phyloP scores from a whole-genome alignment of 2,329 filamentous ascomycete species.

The Pestalotiopsis fici region DNA sequence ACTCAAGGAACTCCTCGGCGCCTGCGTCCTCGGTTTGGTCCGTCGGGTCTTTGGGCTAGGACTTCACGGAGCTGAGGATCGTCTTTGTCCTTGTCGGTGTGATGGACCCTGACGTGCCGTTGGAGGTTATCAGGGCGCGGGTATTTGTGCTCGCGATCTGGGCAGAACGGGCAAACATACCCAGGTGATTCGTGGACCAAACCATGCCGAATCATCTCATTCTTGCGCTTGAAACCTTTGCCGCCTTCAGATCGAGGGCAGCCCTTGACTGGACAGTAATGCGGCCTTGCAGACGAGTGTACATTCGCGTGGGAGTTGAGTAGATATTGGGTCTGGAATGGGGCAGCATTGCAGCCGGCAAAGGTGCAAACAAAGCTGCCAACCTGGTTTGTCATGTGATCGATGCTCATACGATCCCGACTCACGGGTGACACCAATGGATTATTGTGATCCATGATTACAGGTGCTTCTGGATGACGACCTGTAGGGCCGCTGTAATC shows the following conservation, averaged over 20 bases:
- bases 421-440: slow-evolving; percentile 41
- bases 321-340: slow-evolving; percentile 77
- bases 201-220: slow-evolving; percentile 75
- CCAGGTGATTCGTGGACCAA: slow-evolving; percentile 93
- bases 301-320: slow-evolving; percentile 80
- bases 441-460: slow-evolving; percentile 34
- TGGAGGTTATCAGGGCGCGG: slow-evolving; percentile 95
- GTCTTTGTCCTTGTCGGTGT: slow-evolving; percentile 86
- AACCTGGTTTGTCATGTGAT: slow-evolving; percentile 53
- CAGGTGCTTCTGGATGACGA: slow-evolving; percentile 45
- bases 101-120: slow-evolving; percentile 90
- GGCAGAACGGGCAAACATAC: slow-evolving; percentile 95
- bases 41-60: slow-evolving; percentile 81
- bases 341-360: slow-evolving; percentile 66
- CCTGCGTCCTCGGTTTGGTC: slow-evolving; percentile 77
- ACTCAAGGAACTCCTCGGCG: slow-evolving; percentile 56
- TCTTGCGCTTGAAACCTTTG: slow-evolving; percentile 72
- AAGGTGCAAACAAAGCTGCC: slow-evolving; percentile 60
- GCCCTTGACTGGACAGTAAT: slow-evolving; percentile 64
- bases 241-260: slow-evolving; percentile 66
- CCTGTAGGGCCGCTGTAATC: slow-evolving; percentile 40
- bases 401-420: slow-evolving; percentile 56
- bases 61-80: slow-evolving; percentile 81
- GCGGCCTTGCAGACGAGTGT: slow-evolving; percentile 65
- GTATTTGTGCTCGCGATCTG: slow-evolving; percentile 90